Base-by-base conservation (phyloP, 2,329 filamentous ascomycete genomes). In the Alternaria arborescens region DNA sequence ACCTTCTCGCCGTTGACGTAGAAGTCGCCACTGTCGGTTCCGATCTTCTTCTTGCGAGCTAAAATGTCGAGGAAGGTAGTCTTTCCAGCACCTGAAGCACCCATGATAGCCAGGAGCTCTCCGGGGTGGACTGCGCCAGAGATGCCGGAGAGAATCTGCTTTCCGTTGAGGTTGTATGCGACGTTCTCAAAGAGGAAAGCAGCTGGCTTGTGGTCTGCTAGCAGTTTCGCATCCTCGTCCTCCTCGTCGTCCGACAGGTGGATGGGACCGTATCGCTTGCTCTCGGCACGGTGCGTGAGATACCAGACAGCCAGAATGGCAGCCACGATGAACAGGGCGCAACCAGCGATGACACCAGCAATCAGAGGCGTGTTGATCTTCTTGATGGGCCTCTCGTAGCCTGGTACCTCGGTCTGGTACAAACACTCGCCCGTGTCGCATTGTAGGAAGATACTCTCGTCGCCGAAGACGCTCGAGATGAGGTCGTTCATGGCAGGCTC, bases 71-170 rank as follows among this genome's bases (percentile, higher is more conserved):
- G 83, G 78, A 99, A 98, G 0, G 93, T 97, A 0, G 95, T 99
- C 81, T 99, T 99, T 60, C 95, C 95, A 42, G 95, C 96, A 30
- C 95, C 95, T 0, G 95, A 99, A 8, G 95, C 94, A 58, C 95
- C 95, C 94, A 99, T 99, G 71, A 99, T 97, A 8, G 95, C 95
- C 67, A 94, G 92, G 8, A 98, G 88, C 77, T 99, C 93, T n/a
- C 96, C 96, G 3, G 94, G 93, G 68, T 91, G 91, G n/a, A 94
- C 94, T 42, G 93, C 89, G 47, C 95, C 95, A 66, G 90, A 89
- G 34, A 99, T 90, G 14, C 87, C 88, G 16, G 86, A 85, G 3
- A 99, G 83, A 47, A 99, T 97, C 53, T 91, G 86, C 79, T 92
- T 97, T 40, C 93, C 93, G 66, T 96, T 97, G 38, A 99, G 84